phyloP scores from a whole-genome alignment of 495 filamentous ascomycete genomes.

The Penicillium lividum region DNA sequence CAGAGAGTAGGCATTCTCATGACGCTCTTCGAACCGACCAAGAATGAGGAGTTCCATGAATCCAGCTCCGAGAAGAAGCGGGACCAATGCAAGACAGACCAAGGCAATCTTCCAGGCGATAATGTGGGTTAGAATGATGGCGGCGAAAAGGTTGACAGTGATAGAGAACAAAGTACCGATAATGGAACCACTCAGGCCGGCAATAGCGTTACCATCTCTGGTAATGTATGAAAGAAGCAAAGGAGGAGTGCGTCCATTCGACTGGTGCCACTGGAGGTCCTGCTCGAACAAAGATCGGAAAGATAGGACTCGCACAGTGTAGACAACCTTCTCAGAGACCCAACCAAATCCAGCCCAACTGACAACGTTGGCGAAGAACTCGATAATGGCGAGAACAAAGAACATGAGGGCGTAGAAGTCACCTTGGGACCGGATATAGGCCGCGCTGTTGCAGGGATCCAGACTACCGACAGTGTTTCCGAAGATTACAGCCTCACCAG shows the following conservation, averaged over 20 bases:
- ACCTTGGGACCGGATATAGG: constrained; percentile 38
- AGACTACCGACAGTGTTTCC: constrained; percentile 51
- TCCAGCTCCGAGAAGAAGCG: constrained; percentile 44
- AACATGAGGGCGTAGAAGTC: constrained; percentile 56
- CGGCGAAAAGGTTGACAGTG: constrained; percentile 43
- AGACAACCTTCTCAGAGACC: constrained; percentile 55
- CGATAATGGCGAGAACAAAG: constrained; percentile 55
- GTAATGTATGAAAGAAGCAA: constrained; percentile 52
- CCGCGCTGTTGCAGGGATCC: constrained; percentile 42
- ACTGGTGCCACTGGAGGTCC: constrained; percentile 56
- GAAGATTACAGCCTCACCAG: constrained; percentile 55
- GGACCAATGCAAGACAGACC: constrained; percentile 42
- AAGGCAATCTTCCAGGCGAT: constrained; percentile 47
- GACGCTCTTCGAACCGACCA: constrained; percentile 58
- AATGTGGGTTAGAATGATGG: constrained; percentile 44
- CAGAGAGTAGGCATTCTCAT: constrained; percentile 54
- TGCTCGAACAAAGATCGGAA: constrained; percentile 54
- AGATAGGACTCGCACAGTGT: constrained; percentile 49
- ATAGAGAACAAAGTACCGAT: constrained; percentile 52
- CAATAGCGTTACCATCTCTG: constrained; percentile 50
- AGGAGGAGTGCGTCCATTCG: constrained; percentile 47
- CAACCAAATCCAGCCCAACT: constrained; percentile 52
- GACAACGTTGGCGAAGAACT: constrained; percentile 54
- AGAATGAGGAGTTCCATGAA: constrained; percentile 56
- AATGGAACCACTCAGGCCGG: constrained; percentile 47